Evolutionary conservation across 2,329 filamentous ascomycete species (phyloP).

Genomic region (Cladophialophora yegresii): DNA sequence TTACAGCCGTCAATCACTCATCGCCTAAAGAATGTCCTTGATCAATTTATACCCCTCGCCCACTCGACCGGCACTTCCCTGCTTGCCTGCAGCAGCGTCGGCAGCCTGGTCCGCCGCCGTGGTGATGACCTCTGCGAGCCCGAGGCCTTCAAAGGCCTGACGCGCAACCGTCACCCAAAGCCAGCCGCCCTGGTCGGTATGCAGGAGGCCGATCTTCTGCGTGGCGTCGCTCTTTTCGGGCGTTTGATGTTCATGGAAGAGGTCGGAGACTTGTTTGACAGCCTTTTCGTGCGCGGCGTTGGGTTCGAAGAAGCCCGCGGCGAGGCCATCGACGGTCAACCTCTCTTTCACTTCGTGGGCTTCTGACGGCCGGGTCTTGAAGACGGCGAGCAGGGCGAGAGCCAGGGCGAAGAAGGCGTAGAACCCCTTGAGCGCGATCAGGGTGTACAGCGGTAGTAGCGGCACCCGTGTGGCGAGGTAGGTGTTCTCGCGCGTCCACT

Average conservation of each 20-base stretch:
- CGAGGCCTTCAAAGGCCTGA: background rate
- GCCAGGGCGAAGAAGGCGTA: slow-evolving; percentile 29
- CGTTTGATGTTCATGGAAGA: slow-evolving; percentile 24
- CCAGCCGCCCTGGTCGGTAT: slow-evolving; percentile 26
- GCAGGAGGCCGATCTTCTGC: slow-evolving; percentile 32
- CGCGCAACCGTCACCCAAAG: slow-evolving; percentile 19
- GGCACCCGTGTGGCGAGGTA: slow-evolving; percentile 31
- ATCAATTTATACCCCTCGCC: slow-evolving; percentile 10
- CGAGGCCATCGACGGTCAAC: slow-evolving; percentile 33
- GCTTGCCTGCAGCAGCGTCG: background rate
- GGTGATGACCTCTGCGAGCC: background rate
- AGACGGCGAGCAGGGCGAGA: slow-evolving; percentile 25
- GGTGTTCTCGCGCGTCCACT: slow-evolving; percentile 25
- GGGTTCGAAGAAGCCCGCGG: slow-evolving; percentile 31
- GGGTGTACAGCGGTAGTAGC: slow-evolving; percentile 26
- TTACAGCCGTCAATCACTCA: background rate
- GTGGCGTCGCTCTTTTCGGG: slow-evolving; percentile 15
- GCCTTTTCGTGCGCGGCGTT: slow-evolving; percentile 17
- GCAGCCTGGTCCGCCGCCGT: slow-evolving; percentile 1
- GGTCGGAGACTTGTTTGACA: slow-evolving; percentile 22
- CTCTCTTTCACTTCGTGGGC: slow-evolving; percentile 33
- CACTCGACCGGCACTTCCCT: background rate
- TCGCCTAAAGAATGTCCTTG: slow-evolving; percentile 14
- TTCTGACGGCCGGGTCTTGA: slow-evolving; percentile 19
- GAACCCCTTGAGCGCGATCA: slow-evolving; percentile 30